Evolutionary conservation across 1,139 yeast genomes (phyloP).

Genomic region (Sugiyamaella pinicola): DNA sequence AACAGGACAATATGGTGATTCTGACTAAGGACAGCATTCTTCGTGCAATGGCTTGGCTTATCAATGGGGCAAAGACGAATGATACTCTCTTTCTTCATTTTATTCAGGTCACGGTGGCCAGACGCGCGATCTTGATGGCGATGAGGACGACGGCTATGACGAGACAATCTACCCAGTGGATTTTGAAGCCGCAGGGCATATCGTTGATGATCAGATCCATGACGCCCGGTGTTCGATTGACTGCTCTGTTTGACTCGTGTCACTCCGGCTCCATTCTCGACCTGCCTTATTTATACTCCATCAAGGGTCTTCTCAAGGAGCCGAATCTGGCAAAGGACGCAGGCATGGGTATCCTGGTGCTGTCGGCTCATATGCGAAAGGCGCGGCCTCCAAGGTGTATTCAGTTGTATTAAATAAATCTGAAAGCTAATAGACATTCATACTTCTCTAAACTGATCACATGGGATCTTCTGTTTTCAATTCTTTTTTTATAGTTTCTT

Average conservation of each 20-base stretch:
- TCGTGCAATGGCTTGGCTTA: slow-evolving; percentile 91
- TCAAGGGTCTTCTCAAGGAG: slow-evolving; percentile 88
- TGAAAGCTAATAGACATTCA: no score
- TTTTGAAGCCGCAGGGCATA: slow-evolving; percentile 69
- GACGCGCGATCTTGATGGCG: slow-evolving; percentile 78
- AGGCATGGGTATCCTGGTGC: slow-evolving; percentile 76
- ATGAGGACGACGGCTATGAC: slow-evolving; percentile 87
- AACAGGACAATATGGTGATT: slow-evolving; percentile 77
- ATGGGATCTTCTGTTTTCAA: no score
- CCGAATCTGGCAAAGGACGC: slow-evolving; percentile 86
- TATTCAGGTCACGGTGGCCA: slow-evolving; percentile 96
- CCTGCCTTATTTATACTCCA: slow-evolving; percentile 84
- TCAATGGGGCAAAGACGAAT: slow-evolving; percentile 78
- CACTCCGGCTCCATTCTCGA: slow-evolving; percentile 93
- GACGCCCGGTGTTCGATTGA: slow-evolving; percentile 80
- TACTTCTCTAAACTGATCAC: no score
- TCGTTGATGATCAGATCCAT: slow-evolving; percentile 85
- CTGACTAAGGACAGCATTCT: slow-evolving; percentile 75
- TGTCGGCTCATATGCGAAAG: slow-evolving; percentile 69
- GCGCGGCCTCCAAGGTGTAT: slow-evolving; percentile 64
- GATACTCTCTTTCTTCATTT: slow-evolving; percentile 67
- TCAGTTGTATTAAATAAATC: no score
- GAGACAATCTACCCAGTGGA: slow-evolving; percentile 92
- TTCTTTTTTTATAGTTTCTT: no score
- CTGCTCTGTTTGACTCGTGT: slow-evolving; percentile 89